These are phyloP conservation scores for Xylaria sp. DNA, from an alignment of 2,329 filamentous ascomycete genomes.

Conservation along the genomic window DNA sequence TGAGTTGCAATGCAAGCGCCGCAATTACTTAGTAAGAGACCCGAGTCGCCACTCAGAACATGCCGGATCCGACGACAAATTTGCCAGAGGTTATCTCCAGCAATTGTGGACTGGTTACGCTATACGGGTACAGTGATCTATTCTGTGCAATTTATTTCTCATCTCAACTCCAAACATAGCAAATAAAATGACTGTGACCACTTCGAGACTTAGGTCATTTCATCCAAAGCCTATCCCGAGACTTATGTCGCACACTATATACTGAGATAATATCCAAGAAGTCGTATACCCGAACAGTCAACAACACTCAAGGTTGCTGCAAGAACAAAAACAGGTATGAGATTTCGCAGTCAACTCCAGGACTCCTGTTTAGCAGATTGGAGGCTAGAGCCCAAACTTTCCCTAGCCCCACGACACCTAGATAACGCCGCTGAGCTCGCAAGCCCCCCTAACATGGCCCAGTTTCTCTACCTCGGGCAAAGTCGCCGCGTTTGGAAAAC, in stretches of 20 bases:
- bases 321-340: not conserved
- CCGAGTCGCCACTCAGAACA: too few species aligned
- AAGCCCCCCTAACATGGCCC: conserved; percentile 40
- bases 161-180: too few species aligned
- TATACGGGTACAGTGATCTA: too few species aligned
- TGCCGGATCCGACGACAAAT: too few species aligned
- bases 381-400: not conserved
- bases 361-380: conserved; percentile 6
- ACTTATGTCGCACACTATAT: not conserved
- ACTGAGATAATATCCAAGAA: not conserved
- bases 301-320: not conserved
- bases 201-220: not conserved
- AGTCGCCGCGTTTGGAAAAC: conserved; percentile 26
- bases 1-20: not conserved
- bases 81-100: too few species aligned
- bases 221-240: not conserved
- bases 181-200: too few species aligned
- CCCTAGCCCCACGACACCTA: not conserved
- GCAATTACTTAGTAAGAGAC: too few species aligned
- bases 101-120: too few species aligned
- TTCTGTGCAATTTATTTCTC: too few species aligned
- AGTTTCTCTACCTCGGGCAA: conserved; percentile 18
- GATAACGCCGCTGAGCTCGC: conserved; percentile 46
- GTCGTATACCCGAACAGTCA: not conserved
- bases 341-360: not conserved